Evolutionary conservation across 108 stramenopile species (phyloP).

Genomic region (Discostella pseudostelligera): DNA sequence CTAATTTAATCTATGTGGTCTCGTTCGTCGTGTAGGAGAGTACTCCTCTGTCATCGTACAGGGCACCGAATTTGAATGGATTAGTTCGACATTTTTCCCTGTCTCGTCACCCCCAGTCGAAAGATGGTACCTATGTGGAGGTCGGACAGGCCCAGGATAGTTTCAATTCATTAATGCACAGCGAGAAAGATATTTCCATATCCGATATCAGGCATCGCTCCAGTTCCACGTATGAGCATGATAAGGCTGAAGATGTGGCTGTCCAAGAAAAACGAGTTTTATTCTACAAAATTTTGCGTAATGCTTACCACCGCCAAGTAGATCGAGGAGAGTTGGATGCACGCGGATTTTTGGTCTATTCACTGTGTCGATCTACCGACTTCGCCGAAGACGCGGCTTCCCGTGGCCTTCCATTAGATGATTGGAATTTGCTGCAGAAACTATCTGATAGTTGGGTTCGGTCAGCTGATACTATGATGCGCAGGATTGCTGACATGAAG

Average conservation of each 20-base stretch:
- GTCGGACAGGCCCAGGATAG: no score
- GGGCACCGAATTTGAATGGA: no score
- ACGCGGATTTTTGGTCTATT: slow-evolving; percentile 30
- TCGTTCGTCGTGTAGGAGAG: no score
- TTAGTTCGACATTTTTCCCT: no score
- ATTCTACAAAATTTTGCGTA: slow-evolving; percentile 36
- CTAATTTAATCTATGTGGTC: slow-evolving; percentile 8
- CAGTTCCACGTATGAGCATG: not conserved
- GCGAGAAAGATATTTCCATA: not conserved
- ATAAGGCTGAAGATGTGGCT: not conserved
- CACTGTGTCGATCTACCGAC: slow-evolving; percentile 32
- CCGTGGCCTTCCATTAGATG: slow-evolving; percentile 25
- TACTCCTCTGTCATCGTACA: no score
- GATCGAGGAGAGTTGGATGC: slow-evolving; percentile 40
- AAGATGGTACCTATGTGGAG: no score
- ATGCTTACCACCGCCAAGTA: slow-evolving; percentile 32
- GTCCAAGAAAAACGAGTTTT: slow-evolving; percentile 14
- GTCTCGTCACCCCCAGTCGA: not conserved
- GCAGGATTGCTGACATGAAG: slow-evolving; percentile 3
- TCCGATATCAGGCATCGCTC: not conserved
- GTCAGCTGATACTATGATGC: slow-evolving; percentile 9
- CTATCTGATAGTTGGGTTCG: slow-evolving; percentile 1
- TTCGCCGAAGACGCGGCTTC: slow-evolving; percentile 32
- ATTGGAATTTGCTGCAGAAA: slow-evolving; percentile 40
- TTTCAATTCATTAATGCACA: no score